phyloP scores from a whole-genome alignment of 2,329 filamentous ascomycete genomes.

The Hymenoscyphus fructigenus region DNA sequence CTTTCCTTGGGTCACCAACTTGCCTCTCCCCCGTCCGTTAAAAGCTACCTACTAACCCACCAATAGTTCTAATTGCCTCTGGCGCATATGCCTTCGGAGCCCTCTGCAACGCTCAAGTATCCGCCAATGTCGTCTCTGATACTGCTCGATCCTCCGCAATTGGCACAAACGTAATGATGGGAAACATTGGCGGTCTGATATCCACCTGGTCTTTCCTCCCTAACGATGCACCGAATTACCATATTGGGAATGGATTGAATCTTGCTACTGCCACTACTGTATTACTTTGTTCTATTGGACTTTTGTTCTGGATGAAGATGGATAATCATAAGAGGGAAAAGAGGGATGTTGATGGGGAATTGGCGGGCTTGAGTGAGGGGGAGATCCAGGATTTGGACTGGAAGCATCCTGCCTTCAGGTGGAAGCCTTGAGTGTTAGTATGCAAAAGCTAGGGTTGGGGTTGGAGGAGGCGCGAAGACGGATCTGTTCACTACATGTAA shows the following conservation, averaged over 20 bases:
- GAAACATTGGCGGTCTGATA: conserved; percentile 69
- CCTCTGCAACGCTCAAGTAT: conserved; percentile 64
- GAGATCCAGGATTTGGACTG: conserved; percentile 63
- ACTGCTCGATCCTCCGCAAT: conserved; percentile 67
- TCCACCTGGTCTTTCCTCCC: conserved; percentile 65
- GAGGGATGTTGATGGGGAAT: conserved; percentile 54
- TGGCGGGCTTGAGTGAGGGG: conserved; percentile 52
- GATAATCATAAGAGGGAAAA: conserved; percentile 60
- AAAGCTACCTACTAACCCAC: neutral
- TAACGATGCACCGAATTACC: conserved; percentile 63
- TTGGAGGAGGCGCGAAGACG: no score
- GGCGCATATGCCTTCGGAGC: conserved; percentile 64
- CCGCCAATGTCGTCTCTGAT: conserved; percentile 70
- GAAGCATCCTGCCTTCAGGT: conserved; percentile 64
- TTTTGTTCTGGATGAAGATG: conserved; percentile 60
- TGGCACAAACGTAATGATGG: conserved; percentile 68
- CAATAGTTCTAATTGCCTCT: conserved; percentile 56
- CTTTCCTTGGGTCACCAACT: neutral
- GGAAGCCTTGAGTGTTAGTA: conserved; percentile 44
- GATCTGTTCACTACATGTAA: no score
- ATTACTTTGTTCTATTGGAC: conserved; percentile 48
- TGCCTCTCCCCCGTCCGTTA: neutral
- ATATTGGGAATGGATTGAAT: conserved; percentile 71
- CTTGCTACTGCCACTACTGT: conserved; percentile 59
- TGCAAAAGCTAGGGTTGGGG: no score